A percentile compares a stretch with the other conserved stretches of the same genome.
Evolutionary conservation across 2,329 filamentous ascomycete genomes (phyloP).

Genomic region (Beauveria sp.): DNA sequence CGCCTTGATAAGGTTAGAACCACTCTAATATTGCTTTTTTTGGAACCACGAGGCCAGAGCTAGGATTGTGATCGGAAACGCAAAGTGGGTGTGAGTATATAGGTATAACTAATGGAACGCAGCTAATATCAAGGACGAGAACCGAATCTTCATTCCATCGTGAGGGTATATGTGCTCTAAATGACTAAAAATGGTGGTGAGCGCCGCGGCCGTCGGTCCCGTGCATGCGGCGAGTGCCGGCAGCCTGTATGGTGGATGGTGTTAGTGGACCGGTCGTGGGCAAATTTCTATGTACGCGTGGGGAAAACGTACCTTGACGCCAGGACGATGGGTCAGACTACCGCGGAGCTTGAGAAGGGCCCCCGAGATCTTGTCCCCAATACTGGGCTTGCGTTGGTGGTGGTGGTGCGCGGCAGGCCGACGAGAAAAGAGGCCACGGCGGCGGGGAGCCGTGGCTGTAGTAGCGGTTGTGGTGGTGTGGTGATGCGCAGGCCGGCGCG

Average conservation of each 20-base stretch:
- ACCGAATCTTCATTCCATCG: background rate
- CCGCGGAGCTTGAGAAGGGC: slow-evolving; percentile 69
- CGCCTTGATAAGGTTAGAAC: background rate
- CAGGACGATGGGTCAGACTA: slow-evolving; percentile 58
- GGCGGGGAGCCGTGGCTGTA: slow-evolving; percentile 35
- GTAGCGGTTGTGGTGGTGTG: slow-evolving; percentile 30
- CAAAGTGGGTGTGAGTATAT: background rate
- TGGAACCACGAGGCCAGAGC: background rate
- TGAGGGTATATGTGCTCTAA: background rate
- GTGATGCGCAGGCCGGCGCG: slow-evolving; percentile 23
- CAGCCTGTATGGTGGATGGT: slow-evolving; percentile 41
- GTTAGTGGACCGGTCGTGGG: background rate
- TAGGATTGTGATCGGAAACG: background rate
- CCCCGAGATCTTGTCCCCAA: slow-evolving; percentile 73
- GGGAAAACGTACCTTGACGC: slow-evolving; percentile 51
- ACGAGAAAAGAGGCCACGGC: slow-evolving; percentile 31
- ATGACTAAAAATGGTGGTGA: slow-evolving; percentile 21
- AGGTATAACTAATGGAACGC: background rate
- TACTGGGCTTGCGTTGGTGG: slow-evolving; percentile 56
- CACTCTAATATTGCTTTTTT: background rate
- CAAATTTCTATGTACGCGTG: too few relatives aligned
- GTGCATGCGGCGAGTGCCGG: slow-evolving; percentile 65
- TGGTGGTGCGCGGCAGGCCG: slow-evolving; percentile 34
- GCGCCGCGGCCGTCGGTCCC: slow-evolving; percentile 63
- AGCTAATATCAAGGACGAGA: background rate